Percentiles rank a stretch among this genome's conserved stretches.
Conservation (phyloP, 129 eudicot species). For the Flaveria robusta region DNA sequence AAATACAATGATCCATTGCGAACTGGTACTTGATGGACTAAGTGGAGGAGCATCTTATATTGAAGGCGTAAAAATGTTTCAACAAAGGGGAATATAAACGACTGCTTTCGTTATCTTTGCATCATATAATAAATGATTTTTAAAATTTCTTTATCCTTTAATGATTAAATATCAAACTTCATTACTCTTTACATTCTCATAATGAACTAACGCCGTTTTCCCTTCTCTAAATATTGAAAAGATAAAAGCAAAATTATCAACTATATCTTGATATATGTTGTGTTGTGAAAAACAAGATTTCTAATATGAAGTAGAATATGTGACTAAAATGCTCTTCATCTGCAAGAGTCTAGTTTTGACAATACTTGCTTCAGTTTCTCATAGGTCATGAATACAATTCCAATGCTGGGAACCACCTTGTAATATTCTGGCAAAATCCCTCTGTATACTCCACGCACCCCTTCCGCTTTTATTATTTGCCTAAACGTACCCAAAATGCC, state of each 20-base stretch:
- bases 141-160: no score
- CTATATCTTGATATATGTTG: slow-evolving; percentile 26
- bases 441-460: slow-evolving; percentile 85
- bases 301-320: slow-evolving; percentile 9
- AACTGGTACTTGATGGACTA: no score
- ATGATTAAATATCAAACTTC: no score
- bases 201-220: background rate
- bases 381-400: slow-evolving; percentile 91
- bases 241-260: background rate
- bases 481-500: slow-evolving; percentile 78
- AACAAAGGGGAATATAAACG: no score
- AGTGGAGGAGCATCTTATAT: no score
- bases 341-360: slow-evolving; percentile 49
- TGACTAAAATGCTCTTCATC: slow-evolving; percentile 21
- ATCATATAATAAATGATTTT: no score
- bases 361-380: slow-evolving; percentile 82
- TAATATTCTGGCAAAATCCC: slow-evolving; percentile 93
- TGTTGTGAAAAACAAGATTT: slow-evolving; percentile 30
- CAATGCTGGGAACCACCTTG: slow-evolving; percentile 98
- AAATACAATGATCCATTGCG: no score
- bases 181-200: background rate
- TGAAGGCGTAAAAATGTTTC: no score
- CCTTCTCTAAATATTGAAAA: background rate
- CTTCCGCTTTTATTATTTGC: slow-evolving; percentile 70
- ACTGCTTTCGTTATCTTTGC: no score